Evolutionary conservation across 2,329 filamentous ascomycete species (phyloP).

Genomic region (Scopulariopsis brevicaulis): DNA sequence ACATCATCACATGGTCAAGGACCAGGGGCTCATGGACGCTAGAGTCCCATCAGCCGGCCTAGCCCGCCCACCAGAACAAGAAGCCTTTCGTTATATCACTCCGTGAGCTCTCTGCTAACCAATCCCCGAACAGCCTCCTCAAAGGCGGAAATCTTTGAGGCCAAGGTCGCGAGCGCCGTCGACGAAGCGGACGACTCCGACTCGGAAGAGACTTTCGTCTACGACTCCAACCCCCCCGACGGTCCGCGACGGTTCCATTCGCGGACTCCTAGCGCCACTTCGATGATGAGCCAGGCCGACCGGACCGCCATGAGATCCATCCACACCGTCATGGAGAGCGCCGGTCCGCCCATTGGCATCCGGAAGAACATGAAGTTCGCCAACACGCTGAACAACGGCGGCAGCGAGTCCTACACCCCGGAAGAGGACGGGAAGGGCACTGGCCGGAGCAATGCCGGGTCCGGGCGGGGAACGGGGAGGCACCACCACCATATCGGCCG

Average conservation of each 20-base stretch:
- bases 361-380: constrained; percentile 98
- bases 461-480: constrained; percentile 53
- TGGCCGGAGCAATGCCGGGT: constrained; percentile 48
- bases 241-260: constrained; percentile 73
- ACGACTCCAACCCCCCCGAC: constrained; percentile 90
- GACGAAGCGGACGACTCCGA: constrained; percentile 95
- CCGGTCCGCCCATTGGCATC: constrained; percentile 23
- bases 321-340: constrained; percentile 52
- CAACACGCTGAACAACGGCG: constrained; percentile 57
- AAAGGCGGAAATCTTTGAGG: constrained; percentile 96
- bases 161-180: constrained; percentile 89
- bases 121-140: constrained; percentile 52
- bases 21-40: not conserved
- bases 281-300: constrained; percentile 62
- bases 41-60: not conserved
- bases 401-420: constrained; percentile 37
- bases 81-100: not conserved
- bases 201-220: constrained; percentile 97
- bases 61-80: not conserved
- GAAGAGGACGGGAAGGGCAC: constrained; percentile 58
- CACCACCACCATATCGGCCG: constrained; percentile 67
- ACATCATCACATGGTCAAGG: not conserved
- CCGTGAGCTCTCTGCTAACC: constrained; percentile 2
- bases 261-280: constrained; percentile 87
- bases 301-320: constrained; percentile 50